Evolutionary conservation across 2,329 filamentous ascomycete species (phyloP), one percentile per base, ranked within the genome.

Genomic region (Cercospora sp.): DNA sequence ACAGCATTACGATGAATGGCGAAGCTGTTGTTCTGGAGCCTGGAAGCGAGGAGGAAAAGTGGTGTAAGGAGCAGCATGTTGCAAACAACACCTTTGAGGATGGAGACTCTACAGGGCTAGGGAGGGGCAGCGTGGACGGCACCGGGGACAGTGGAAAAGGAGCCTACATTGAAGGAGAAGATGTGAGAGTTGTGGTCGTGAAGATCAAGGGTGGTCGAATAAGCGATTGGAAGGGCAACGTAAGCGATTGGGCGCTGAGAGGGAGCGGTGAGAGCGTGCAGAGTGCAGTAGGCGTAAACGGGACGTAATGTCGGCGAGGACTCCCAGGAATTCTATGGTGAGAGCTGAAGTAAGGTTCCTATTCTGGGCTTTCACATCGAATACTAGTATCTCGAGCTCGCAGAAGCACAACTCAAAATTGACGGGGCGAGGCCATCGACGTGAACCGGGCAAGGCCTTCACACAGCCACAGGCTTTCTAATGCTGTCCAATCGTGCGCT

Each of bases 1-100:
- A 98, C 81, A 93, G 90, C 71, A 93, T 93, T 33, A 97, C 94
- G 16, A 97, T 99, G 79, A 95, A 94, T 73, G 95, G 95, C n/a
- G 85, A 87, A 42, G 95, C 95, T 1, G 84, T 87, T 36, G 85
- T 98, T 40, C 85, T 96, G 13, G 84, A 89, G 1, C 78, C 83
- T 5, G 93, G 91, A 0, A 91, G 90, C 2, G 90, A 93, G 16
- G 91, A 97, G 78, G 95, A 98, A 80, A 83, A 82, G 62, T 98
- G 90, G 85, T 97, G 92, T 79, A 90, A 90, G 75, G 87, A 90
- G 71, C 86, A 88, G 75, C 95, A 99, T 83, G 81, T 97, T 72
- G 92, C 92, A 75, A 97, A 97, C 81, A 97, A 98, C 79, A 96
- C 92, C 8, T 78, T 79, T 40, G 76, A 77, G 55, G 71, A 71